Evolutionary conservation across 768 basidiomycete species (phyloP).

Genomic region (Trametes sanguinea): DNA sequence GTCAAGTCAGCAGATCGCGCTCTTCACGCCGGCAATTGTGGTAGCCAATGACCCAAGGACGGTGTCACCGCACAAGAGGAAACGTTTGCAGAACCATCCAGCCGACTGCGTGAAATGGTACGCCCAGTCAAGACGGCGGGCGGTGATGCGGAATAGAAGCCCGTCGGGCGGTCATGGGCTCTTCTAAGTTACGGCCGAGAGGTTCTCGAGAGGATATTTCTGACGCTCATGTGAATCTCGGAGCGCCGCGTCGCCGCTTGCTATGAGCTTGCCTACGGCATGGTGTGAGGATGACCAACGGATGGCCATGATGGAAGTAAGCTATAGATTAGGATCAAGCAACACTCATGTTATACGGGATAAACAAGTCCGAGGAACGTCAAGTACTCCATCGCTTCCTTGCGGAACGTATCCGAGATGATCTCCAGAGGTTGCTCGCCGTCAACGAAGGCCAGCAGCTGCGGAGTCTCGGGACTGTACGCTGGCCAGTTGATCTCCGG

Average conservation of each 20-base stretch:
- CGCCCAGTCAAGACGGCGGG: neutral
- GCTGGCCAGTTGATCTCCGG: slow-evolving; percentile 44
- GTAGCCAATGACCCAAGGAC: neutral
- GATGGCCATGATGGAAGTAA: neutral
- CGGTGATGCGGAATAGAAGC: neutral
- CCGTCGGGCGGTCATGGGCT: neutral
- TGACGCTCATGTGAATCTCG: neutral
- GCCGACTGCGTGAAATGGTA: too few species aligned
- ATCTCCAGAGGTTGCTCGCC: slow-evolving; percentile 36
- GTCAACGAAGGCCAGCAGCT: slow-evolving; percentile 45
- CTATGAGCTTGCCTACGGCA: too few species aligned
- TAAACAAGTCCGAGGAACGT: neutral
- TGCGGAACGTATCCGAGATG: slow-evolving; percentile 46
- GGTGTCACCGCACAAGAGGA: too few species aligned
- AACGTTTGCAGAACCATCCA: too few species aligned
- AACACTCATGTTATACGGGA: neutral
- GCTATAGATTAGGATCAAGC: neutral
- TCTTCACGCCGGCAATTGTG: neutral
- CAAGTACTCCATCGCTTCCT: slow-evolving; percentile 35
- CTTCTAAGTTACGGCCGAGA: neutral
- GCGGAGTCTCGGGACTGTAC: slow-evolving; percentile 39
- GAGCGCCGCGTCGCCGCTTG: neutral
- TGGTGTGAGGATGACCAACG: too few species aligned
- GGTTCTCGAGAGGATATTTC: neutral
- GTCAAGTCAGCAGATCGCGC: neutral